Evolutionary conservation across 2,329 filamentous ascomycete species (phyloP), one percentile per base, ranked within the genome.

Genomic region (Cercospora sesami): DNA sequence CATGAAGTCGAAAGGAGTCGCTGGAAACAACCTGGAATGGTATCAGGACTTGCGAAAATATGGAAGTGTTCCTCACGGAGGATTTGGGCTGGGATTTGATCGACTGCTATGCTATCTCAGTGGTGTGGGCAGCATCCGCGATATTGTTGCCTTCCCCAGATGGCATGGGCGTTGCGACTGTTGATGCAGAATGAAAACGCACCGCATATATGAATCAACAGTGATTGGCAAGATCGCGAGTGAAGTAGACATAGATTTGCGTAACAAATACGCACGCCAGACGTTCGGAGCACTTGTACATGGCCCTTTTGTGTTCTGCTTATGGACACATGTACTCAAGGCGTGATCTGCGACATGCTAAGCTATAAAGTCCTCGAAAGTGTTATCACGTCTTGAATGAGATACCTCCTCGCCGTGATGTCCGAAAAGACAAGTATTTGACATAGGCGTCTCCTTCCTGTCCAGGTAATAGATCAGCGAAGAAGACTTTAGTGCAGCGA

Each of bases 61-160:
- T 87, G 94, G 94, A n/a, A 94, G 90, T 73, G 92, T 93, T 65
- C 93, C 93, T 39, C 94, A 97, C 75, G 94, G 94, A 51, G 94
- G 94, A 0, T 97, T 96, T 77, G 94, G 94, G 2, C 79, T 97
- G 66, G 94, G 94, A 8, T 96, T 96, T 77, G 94, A 97, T 83
- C 87, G 94, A 65, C 85, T 97, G 71, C 80, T 97, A 73, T 90
- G 90, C 76, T 97, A 96, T 81, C 83, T 97, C 65, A 87, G 90
- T 33, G 93, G 93, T 9, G 88, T 94, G 45, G 86, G 87, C 71
- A 96, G 92, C 74, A 87, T 97, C 75, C 87, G 93, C 77, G 94
- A 97, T 79, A 87, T 93, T 26, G 91, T 96, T 65, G 87, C 91
- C 30, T 97, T 97, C 77, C 94, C 94, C 59, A 87, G 94, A 74